Conservation (phyloP, 306 rosid genomes). For the Gastrolobium villosum region DNA sequence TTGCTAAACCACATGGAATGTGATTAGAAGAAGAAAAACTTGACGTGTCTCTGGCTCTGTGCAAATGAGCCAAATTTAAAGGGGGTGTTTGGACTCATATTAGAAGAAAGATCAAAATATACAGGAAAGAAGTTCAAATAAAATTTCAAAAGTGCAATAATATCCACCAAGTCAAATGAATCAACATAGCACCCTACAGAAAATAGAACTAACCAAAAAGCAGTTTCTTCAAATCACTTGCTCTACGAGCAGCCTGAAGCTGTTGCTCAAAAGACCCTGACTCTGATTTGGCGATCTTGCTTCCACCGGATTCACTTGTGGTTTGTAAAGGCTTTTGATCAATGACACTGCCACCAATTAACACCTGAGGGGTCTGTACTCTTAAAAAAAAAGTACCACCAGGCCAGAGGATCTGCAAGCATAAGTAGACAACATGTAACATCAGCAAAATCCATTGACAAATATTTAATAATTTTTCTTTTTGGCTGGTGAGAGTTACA, state of each 20-base stretch:
- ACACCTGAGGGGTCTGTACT: constrained; percentile 56
- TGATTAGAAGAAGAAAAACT: constrained; percentile 2
- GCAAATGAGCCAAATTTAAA: constrained; percentile 1
- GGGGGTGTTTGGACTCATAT: not conserved
- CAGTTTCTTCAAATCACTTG: constrained; percentile 85
- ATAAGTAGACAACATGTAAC: constrained; percentile 42
- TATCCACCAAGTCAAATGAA: not conserved
- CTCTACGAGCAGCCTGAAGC: constrained; percentile 96
- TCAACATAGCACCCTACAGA: not conserved
- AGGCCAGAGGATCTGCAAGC: constrained; percentile 91
- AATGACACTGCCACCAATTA: constrained; percentile 43
- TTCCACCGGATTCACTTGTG: constrained; percentile 57
- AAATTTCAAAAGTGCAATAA: not conserved
- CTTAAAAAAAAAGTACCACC: constrained; percentile 80
- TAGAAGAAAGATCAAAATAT: not conserved
- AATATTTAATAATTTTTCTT: not conserved
- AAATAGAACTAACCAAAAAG: constrained; percentile 82
- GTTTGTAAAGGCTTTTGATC: constrained; percentile 53
- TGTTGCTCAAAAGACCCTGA: constrained; percentile 86
- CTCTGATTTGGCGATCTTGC: constrained; percentile 51
- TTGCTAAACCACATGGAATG: not conserved
- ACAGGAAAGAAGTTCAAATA: constrained; percentile 3
- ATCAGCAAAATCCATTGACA: constrained; percentile 33
- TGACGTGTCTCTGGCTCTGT: not conserved
- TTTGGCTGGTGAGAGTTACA: not conserved